A percentile compares a stretch with the other conserved stretches of the same genome.
These are phyloP conservation scores for Boletus hoseneyae DNA, from an alignment of 1,284 basidiomycete species.

Conservation along the genomic window DNA sequence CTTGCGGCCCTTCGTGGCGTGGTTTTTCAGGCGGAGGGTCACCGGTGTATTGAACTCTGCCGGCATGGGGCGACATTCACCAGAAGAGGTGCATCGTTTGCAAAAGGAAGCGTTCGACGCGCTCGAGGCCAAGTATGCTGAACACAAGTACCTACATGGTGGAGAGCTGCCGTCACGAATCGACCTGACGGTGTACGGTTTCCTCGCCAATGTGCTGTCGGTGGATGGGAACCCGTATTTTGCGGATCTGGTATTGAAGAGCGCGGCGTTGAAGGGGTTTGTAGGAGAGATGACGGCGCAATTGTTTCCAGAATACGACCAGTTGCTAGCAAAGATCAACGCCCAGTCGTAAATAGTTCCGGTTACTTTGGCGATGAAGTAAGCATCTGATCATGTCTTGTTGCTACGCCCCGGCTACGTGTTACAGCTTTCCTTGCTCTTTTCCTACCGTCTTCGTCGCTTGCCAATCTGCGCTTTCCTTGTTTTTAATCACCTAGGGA, in stretches of 20 bases:
- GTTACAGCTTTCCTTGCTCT: neutral
- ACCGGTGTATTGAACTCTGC: slow-evolving; percentile 16
- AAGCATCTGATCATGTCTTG: too few species aligned
- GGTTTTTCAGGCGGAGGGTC: slow-evolving; percentile 23
- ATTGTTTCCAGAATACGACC: slow-evolving; percentile 30
- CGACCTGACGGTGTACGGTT: slow-evolving; percentile 32
- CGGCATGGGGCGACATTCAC: slow-evolving; percentile 32
- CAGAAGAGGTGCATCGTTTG: slow-evolving; percentile 31
- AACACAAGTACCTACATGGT: slow-evolving; percentile 26
- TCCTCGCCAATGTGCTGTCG: slow-evolving; percentile 29
- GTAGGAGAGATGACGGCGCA: slow-evolving; percentile 23
- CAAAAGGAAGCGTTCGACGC: slow-evolving; percentile 32
- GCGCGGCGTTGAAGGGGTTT: slow-evolving; percentile 20
- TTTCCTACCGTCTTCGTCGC: neutral
- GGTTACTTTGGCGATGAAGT: neutral
- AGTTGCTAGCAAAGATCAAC: slow-evolving; percentile 10
- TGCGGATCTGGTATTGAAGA: slow-evolving; percentile 23
- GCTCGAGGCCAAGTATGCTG: slow-evolving; percentile 27
- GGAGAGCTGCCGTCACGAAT: slow-evolving; percentile 29
- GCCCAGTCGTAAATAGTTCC: neutral
- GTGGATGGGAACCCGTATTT: slow-evolving; percentile 29
- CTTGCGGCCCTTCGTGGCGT: slow-evolving; percentile 22
- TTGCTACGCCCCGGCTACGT: too few species aligned
- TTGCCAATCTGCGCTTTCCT: neutral
- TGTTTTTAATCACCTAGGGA: neutral